Conservation (phyloP, 345 rosid species). For the Pistacia integerrima region DNA sequence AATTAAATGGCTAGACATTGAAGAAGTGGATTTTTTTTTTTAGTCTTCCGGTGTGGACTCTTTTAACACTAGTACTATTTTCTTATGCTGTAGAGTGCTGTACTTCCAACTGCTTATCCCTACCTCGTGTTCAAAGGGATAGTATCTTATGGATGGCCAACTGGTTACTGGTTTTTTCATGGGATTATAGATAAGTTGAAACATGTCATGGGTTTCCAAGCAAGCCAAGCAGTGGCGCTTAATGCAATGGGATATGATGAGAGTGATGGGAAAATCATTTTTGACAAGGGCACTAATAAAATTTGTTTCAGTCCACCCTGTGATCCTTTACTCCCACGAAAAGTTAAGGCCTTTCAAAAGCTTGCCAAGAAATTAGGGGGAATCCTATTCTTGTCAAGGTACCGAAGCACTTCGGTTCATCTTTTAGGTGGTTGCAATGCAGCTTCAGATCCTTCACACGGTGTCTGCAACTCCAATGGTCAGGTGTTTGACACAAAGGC, state of each 20-base stretch:
- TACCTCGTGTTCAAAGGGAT: conserved; percentile 44
- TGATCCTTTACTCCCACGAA: conserved; percentile 37
- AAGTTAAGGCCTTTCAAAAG: conserved; percentile 42
- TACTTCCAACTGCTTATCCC: conserved; percentile 49
- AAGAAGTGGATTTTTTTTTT: not conserved
- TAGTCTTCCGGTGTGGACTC: too few species aligned
- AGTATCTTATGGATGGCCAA: conserved; percentile 44
- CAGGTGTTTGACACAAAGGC: conserved; percentile 41
- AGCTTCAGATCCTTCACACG: conserved; percentile 35
- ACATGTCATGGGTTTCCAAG: conserved; percentile 22
- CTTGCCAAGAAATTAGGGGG: conserved; percentile 47
- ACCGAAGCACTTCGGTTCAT: conserved; percentile 48
- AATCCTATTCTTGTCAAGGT: conserved; percentile 45
- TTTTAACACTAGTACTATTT: not conserved
- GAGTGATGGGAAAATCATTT: conserved; percentile 37
- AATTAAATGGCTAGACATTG: too few species aligned
- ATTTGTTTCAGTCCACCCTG: conserved; percentile 35
- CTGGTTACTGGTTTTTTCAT: conserved; percentile 40
- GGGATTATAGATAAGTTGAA: conserved; percentile 41
- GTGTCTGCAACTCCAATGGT: conserved; percentile 45
- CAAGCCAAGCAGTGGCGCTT: conserved; percentile 38
- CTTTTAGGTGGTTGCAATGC: conserved; percentile 56
- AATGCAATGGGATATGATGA: conserved; percentile 46
- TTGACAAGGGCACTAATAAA: conserved; percentile 28
- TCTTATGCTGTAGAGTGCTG: conserved; percentile 32